Base-by-base conservation (phyloP, 2,329 filamentous ascomycete genomes). In the Malbranchea zuffiana region DNA sequence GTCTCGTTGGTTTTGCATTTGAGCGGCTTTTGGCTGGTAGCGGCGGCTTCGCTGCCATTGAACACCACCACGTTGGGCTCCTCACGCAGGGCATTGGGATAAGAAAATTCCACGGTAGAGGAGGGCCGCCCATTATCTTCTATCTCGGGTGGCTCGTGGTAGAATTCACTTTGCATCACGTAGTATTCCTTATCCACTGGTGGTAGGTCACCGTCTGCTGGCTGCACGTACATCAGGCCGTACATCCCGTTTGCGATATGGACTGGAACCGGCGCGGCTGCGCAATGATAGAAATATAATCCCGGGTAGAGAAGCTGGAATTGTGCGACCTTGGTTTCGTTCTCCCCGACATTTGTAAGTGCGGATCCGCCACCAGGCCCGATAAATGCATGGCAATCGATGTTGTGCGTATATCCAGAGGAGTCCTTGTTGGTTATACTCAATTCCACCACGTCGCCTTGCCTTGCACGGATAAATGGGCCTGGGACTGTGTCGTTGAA, bases 211-310 rank as follows among this genome's bases (percentile, higher is more conserved):
- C 46, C 45, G 13, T 54, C 45, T 6, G 48, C 55, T 2, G 55
- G 53, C 43, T 58, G 54, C 10, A 59, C 56, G 44, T 57, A 58
- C 31, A 59, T 51, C 32, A 59, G 50, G 7, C 56, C 56, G 36
- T 56, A 59, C 56, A 59, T 59, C 24, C 55, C 56, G 37, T 59
- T 59, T 11, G 55, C 55, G 23, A 59, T 59, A 40, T 59, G 55
- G 3, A 59, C 55, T 3, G 55, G 55, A 3, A 59, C 56, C 1
- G 56, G 56, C 0, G 52, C 54, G 1, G 56, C 55, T 2, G 56
- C 53, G 29, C 55, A 59, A 41, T 59, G 56, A 42, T 59, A 59
- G 1, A 56, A 18, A 31, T 49, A 59, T 6, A 59, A 43, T 1
- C 55, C 56, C 0, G 55, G 55, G 25, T 42, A 47, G 6, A 52